Percentiles rank a stretch among this genome's conserved stretches.
These are phyloP conservation scores for Farysia itapuensis DNA, from an alignment of 1,284 basidiomycete species.

Conservation along the genomic window DNA sequence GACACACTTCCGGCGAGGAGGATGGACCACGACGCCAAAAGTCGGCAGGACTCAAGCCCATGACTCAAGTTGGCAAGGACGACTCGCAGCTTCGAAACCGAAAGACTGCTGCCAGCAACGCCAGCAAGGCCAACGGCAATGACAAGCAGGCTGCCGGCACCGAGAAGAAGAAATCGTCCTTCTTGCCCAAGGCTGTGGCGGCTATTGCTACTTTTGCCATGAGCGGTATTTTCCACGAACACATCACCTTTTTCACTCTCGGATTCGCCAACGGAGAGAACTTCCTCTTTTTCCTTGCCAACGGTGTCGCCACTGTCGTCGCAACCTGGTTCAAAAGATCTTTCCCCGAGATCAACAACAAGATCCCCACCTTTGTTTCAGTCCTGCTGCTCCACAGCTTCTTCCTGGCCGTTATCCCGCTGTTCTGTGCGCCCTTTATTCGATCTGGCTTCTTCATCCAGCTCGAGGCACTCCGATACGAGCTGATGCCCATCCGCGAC, in stretches of 20 bases:
- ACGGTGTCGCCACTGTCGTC: slow-evolving; percentile 51
- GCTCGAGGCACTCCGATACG: slow-evolving; percentile 48
- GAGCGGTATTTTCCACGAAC: slow-evolving; percentile 56
- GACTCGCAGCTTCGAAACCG: slow-evolving; percentile 13
- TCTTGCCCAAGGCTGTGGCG: slow-evolving; percentile 47
- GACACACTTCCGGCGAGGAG: slow-evolving; percentile 42
- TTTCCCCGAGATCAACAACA: slow-evolving; percentile 40
- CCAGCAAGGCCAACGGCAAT: slow-evolving; percentile 3
- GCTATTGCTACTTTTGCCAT: slow-evolving; percentile 55
- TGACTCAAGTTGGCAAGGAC: slow-evolving; percentile 18
- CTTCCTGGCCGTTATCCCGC: slow-evolving; percentile 43
- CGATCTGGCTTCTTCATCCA: slow-evolving; percentile 50
- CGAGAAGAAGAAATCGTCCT: slow-evolving; percentile 23
- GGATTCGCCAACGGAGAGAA: slow-evolving; percentile 53
- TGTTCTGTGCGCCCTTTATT: slow-evolving; percentile 57
- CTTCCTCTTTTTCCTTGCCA: slow-evolving; percentile 56
- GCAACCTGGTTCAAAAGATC: slow-evolving; percentile 50
- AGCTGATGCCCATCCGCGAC: slow-evolving; percentile 38
- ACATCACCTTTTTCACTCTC: slow-evolving; percentile 52
- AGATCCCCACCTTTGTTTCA: slow-evolving; percentile 43
- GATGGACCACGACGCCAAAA: slow-evolving; percentile 19
- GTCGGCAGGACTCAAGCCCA: slow-evolving; percentile 26
- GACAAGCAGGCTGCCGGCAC: not conserved
- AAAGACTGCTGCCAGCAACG: slow-evolving; percentile 2
- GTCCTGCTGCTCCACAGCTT: slow-evolving; percentile 48